Percentiles rank a stretch among this genome's conserved stretches.
Conservation (phyloP, 108 stramenopile species). For the Mayamaea pseudoterrestris region DNA sequence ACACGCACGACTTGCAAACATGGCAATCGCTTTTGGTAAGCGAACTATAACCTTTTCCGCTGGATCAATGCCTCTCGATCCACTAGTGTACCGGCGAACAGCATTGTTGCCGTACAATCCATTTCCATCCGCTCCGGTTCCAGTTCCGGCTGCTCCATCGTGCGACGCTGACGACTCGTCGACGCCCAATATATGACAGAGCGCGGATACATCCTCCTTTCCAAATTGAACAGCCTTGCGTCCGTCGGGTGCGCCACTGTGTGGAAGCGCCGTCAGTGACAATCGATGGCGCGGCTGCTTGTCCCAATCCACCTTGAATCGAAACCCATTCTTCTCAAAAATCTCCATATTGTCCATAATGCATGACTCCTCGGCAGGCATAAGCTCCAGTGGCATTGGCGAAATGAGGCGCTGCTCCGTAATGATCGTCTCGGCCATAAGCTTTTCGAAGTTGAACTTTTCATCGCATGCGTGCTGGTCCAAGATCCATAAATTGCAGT, state of each 20-base stretch:
- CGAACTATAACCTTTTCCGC: slow-evolving; percentile 42
- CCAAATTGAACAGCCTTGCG: slow-evolving; percentile 89
- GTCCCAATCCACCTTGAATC: slow-evolving; percentile 54
- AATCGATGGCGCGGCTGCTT: slow-evolving; percentile 75
- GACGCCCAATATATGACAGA: slow-evolving; percentile 74
- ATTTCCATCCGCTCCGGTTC: slow-evolving; percentile 65
- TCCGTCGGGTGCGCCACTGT: slow-evolving; percentile 79
- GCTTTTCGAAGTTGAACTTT: slow-evolving; percentile 65
- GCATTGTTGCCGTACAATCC: slow-evolving; percentile 73
- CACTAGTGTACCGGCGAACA: slow-evolving; percentile 40
- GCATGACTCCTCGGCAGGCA: slow-evolving; percentile 79
- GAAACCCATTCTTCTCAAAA: slow-evolving; percentile 90
- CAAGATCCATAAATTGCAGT: slow-evolving; percentile 86
- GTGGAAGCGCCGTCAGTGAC: slow-evolving; percentile 78
- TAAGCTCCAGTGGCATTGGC: slow-evolving; percentile 78
- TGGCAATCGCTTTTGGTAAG: slow-evolving; percentile 90
- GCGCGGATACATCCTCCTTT: slow-evolving; percentile 82
- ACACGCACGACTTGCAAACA: slow-evolving; percentile 95
- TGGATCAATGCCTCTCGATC: neutral
- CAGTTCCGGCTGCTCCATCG: slow-evolving; percentile 48
- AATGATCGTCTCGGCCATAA: slow-evolving; percentile 56
- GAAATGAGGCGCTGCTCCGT: slow-evolving; percentile 70
- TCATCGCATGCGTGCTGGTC: slow-evolving; percentile 94
- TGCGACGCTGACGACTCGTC: slow-evolving; percentile 14
- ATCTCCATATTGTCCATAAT: slow-evolving; percentile 81